Evolutionary conservation across 805 yeast genomes (phyloP), one percentile per base, ranked within the genome.

Genomic region (Limtongozyma cylindracea): DNA sequence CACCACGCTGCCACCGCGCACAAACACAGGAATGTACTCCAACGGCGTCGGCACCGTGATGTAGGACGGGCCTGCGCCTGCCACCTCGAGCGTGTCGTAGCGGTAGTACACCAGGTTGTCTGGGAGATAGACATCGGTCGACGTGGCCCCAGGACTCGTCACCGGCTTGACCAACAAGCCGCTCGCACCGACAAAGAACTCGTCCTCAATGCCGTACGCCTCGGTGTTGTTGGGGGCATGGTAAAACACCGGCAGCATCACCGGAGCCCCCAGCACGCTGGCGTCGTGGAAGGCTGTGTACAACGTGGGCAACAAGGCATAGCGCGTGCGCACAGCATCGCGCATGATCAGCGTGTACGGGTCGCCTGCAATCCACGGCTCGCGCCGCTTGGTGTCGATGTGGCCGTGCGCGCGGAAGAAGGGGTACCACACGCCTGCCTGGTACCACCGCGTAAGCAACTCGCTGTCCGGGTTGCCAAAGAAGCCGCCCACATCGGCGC

Each of bases 401-500:
- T 88, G 96, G 0, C 96, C 95, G 46, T 88, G 99, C 0, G 71
- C 95, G 35, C 98, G 56, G 51, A 88, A 84, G 36, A 88, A 88
- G 17, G 98, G 98, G 44, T 84, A 82, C 71, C 91, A 84, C 14
- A 74, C 62, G 26, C 95, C 98, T 3, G 91, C 57, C 42, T 88
- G 98, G 39, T 82, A 84, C 98, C 98, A 88, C 35, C 99, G 58
- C 0, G 74, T 60, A 26, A 77, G 50, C 27, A 88, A 46, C 36
- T 88, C 96, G 17, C 61, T 54, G 1, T 66, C 49, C 1, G 98
- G 96, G 39, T 88, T 60, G 3, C 91, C 92, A 37, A 80, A 82
- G 38, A 88, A 88, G 0, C 99, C 98, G 16, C 94, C 96, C 20
- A 88, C 84, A 47, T 88, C 99, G 6, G 94, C 84, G 6, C 99